Conservation (phyloP, 345 rosid species). For the Balakata baccata region DNA sequence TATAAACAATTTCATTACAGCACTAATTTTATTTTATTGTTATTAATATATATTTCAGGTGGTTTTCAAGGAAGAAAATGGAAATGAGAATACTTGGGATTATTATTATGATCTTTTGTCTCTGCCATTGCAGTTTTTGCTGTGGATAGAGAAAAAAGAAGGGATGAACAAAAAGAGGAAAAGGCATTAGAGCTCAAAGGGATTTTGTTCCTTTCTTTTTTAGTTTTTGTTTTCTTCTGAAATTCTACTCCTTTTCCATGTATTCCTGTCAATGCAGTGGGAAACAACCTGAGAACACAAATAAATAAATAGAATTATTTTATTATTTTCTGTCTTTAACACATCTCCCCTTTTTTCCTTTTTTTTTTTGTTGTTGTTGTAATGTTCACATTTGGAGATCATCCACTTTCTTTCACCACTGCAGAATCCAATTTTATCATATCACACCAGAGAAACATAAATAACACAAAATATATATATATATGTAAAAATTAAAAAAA, state of each 20-base stretch:
- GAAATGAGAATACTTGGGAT: slow-evolving; percentile 33
- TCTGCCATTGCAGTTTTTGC: slow-evolving; percentile 14
- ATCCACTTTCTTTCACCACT: not conserved
- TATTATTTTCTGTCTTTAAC: slow-evolving; percentile 12
- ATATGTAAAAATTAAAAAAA: no score
- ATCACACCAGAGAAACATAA: no score
- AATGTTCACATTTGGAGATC: slow-evolving; percentile 3
- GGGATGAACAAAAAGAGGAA: slow-evolving; percentile 12
- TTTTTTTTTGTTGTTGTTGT: slow-evolving; percentile 5
- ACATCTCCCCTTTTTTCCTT: not conserved
- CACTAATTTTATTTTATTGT: slow-evolving; percentile 14
- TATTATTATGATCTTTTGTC: slow-evolving; percentile 22
- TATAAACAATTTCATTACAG: not conserved
- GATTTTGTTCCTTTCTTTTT: slow-evolving; percentile 30
- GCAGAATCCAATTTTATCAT: not conserved
- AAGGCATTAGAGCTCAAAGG: slow-evolving; percentile 34
- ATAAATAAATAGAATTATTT: slow-evolving; percentile 16
- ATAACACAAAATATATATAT: no score
- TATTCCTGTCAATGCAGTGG: slow-evolving; percentile 48
- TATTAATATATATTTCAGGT: slow-evolving; percentile 28
- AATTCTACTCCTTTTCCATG: slow-evolving; percentile 27
- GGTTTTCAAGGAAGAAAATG: slow-evolving; percentile 43
- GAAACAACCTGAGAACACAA: slow-evolving; percentile 38
- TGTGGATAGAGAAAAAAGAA: slow-evolving; percentile 19
- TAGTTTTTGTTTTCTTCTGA: slow-evolving; percentile 15